phyloP scores from a whole-genome alignment of 129 eudicot species.

The Erigeron canadensis region DNA sequence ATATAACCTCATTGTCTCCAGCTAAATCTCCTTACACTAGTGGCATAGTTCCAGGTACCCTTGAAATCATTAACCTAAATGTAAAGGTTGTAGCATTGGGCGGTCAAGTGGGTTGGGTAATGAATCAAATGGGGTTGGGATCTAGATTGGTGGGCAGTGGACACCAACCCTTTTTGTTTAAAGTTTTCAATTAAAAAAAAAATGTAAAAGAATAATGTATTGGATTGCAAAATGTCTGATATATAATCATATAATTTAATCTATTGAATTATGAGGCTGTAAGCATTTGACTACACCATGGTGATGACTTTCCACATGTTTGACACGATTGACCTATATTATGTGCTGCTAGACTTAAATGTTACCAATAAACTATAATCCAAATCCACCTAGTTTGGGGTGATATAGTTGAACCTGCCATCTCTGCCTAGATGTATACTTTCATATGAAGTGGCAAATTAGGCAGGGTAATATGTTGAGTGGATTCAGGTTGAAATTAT shows the following conservation, averaged over 20 bases:
- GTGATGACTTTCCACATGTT: not conserved
- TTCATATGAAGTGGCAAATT: too few relatives aligned
- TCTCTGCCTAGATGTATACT: too few relatives aligned
- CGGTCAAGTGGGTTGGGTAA: not conserved
- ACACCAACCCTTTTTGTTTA: not conserved
- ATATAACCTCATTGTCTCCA: slow-evolving; percentile 62
- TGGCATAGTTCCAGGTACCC: slow-evolving; percentile 83
- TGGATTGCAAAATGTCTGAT: not conserved
- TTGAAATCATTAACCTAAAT: not conserved
- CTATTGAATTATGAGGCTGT: not conserved
- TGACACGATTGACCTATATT: not conserved
- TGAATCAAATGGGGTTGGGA: not conserved
- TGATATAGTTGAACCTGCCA: too few relatives aligned
- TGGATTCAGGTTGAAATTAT: too few relatives aligned
- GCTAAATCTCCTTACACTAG: slow-evolving; percentile 72
- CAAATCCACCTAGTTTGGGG: not conserved
- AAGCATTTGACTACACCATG: not conserved
- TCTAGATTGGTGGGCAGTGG: not conserved
- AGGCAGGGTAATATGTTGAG: too few relatives aligned
- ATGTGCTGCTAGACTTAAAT: not conserved
- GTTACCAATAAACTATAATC: not conserved
- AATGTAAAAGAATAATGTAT: not conserved
- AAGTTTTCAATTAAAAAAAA: not conserved
- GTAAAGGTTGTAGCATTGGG: not conserved
- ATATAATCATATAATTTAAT: not conserved